Conservation (phyloP, 2,329 filamentous ascomycete genomes). For the Aspergillus puulaauensis region DNA sequence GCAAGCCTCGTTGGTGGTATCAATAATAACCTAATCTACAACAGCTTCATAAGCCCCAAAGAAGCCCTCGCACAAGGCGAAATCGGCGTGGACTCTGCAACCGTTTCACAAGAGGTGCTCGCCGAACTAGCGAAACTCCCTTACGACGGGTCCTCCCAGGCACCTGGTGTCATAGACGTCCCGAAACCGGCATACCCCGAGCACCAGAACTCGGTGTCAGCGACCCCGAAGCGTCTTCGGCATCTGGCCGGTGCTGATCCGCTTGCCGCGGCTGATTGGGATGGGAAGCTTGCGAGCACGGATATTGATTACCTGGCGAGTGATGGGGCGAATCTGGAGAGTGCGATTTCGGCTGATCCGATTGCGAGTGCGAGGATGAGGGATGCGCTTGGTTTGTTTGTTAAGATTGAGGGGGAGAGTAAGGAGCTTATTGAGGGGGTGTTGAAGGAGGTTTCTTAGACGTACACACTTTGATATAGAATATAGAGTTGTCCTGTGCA, state of each 20-base stretch:
- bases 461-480: neutral
- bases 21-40: neutral
- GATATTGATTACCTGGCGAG: conserved; percentile 50
- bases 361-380: neutral
- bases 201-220: conserved; percentile 34
- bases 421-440: neutral
- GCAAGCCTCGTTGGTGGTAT: too few species aligned
- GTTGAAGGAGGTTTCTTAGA: neutral
- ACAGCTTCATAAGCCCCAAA: neutral
- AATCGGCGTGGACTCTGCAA: neutral
- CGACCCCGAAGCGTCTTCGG: conserved; percentile 13
- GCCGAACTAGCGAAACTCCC: neutral
- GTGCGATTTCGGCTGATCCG: conserved; percentile 25
- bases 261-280: conserved; percentile 38
- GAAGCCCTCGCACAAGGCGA: neutral
- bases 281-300: conserved; percentile 42
- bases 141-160: neutral
- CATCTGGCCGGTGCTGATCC: conserved; percentile 42
- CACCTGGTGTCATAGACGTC: neutral
- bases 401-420: neutral
- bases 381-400: neutral
- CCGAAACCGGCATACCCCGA: conserved; percentile 46
- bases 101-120: neutral
- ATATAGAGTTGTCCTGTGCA: neutral
- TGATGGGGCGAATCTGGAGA: conserved; percentile 44